Base-by-base conservation (phyloP, 805 yeast genomes). In the Kodamaea hsintzibuensis region DNA sequence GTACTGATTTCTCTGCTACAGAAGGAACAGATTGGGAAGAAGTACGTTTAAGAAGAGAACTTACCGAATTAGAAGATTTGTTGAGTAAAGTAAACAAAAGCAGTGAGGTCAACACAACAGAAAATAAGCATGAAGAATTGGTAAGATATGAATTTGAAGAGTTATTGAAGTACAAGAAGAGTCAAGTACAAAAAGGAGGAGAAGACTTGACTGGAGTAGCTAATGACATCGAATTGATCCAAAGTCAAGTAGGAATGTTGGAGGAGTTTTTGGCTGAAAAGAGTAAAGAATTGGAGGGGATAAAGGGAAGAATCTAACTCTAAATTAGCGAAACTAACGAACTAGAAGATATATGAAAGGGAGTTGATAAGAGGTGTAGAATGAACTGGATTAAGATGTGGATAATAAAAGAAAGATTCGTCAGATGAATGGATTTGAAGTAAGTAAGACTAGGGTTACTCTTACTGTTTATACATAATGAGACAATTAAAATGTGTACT, bases 1-100 rank as follows among this genome's bases (percentile, higher is more conserved):
- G 91, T 5, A 85, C 91, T 0, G 92, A 89, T 66, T 87, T 88
- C 65, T 81, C 87, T 3, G 79, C 84, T 1, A 86, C 84, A 3
- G 81, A 82, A 61, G 91, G 86, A n/a, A 84, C 91, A 1, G 97
- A 91, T 64, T 91, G 98, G 96, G 98, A 92, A 68, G 91, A 88
- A 63, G 96, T 88, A 13, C 81, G 95, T 60, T 79, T 91, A 59
- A 84, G 85, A 71, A 82, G 92, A 57, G 93, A 91, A 66, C 76
- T 93, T 56, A 79, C 84, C 10, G 89, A 89, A 57, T 71, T 92
- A 47, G 96, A 91, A 61, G 70, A 76, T n/a, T 78, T 84, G 60
- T 79, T 89, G 53, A 75, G 72, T 7, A 79, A 81, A 54, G 86
- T 89, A 2, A 60, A 55, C 55, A 42, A 65, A 55, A 35, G 61